phyloP scores from a whole-genome alignment of 2,329 filamentous ascomycete genomes.

The Hypomyces perniciosus region DNA sequence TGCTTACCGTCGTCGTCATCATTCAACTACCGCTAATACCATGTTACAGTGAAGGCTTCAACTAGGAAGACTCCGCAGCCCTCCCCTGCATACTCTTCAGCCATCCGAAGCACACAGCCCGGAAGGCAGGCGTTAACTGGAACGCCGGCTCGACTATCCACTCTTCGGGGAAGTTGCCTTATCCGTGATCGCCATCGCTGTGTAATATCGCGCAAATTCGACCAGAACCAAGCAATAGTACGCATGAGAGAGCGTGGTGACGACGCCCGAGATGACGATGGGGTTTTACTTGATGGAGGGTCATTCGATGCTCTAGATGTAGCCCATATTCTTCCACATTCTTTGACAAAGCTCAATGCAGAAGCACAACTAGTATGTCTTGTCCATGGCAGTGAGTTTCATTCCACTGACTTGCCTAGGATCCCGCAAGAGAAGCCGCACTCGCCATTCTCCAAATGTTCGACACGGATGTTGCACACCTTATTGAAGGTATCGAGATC shows the following conservation, averaged over 20 bases:
- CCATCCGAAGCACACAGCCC: not conserved
- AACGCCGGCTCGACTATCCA: not conserved
- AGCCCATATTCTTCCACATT: not conserved
- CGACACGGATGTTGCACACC: slow-evolving; percentile 16
- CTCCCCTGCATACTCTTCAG: not conserved
- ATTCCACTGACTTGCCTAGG: not conserved
- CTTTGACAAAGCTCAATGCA: not conserved
- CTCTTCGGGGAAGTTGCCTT: not conserved
- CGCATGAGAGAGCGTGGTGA: not conserved
- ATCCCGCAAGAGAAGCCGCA: not conserved
- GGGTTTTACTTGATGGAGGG: not conserved
- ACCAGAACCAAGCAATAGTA: not conserved
- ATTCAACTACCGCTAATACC: too few relatives aligned
- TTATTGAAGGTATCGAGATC: slow-evolving; percentile 34
- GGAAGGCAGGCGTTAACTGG: not conserved
- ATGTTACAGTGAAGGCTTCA: not conserved
- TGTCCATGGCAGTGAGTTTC: not conserved
- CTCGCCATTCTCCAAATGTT: not conserved
- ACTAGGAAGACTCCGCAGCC: not conserved
- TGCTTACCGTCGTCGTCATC: not conserved
- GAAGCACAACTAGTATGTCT: not conserved
- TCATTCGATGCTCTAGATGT: not conserved
- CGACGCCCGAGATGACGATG: not conserved
- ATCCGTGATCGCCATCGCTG: not conserved
- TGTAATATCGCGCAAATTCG: not conserved